Base-by-base conservation (phyloP, 2,329 filamentous ascomycete species). In the Cladophialophora yegresii region DNA sequence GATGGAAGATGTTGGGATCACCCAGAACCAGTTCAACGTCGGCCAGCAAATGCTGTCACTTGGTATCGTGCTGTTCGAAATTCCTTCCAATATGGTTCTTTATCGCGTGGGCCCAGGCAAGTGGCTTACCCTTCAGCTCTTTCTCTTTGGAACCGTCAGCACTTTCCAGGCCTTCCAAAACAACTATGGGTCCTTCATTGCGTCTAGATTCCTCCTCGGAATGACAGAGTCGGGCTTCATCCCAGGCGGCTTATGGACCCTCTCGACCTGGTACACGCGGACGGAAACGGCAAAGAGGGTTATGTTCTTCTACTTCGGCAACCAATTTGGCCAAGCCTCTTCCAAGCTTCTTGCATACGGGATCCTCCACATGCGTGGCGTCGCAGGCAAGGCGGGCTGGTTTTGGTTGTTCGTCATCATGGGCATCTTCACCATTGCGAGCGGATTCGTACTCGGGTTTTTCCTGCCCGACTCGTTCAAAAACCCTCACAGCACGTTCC, bases 381-480 rank as follows among this genome's bases (percentile, higher is more conserved):
- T 80, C 1, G 77, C 74, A 1, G 80, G 79, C 6, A 75, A 81
- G 60, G 71, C 80, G 0, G 83, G 84, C n/a, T 86, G 83, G 83
- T 81, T 82, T 68, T 86, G 84, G 83, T 75, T 85, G 1, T 85
- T 85, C 67, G 72, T 75, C 10, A 73, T 85, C 30, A 83, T 84
- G 77, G 83, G 83, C 0, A 71, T 75, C 13, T 84, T 85, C 67
- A 85, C 82, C n/a, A 71, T 84, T 10, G 61, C 78, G 12, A 73
- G 74, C 80, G 67, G 67, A 16, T 57, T 61, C 62, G 64, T 82
- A 26, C 73, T 80, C 3, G 78, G 80, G 3, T 76, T 78, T 57
- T 77, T 75, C 57, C 75, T 83, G 23, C 80, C 81, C 1, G 79
- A 82, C 69, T 78, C 77, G 1, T 80, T 82, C 69, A 72, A 71